Percentiles rank a stretch among this genome's conserved stretches.
These are phyloP conservation scores for Pilobolus umbonatus DNA, from an alignment of 192 early-diverging fungal species.

Conservation along the genomic window DNA sequence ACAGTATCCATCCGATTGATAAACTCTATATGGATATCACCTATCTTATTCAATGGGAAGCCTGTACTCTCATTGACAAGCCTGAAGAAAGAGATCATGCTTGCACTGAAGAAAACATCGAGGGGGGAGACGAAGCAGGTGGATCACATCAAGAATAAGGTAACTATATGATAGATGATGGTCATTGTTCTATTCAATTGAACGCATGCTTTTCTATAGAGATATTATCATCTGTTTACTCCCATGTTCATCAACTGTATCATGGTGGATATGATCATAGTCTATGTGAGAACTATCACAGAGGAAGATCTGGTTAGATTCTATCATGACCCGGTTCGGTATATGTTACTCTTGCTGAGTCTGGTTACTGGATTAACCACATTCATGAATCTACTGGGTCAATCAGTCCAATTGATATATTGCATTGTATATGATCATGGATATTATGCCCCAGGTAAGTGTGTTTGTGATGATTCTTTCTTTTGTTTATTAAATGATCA, in stretches of 20 bases:
- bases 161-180: no score
- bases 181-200: no score
- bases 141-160: no score
- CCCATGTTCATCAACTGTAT: not conserved
- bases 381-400: conserved; percentile 8
- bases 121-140: no score
- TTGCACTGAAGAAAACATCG: no score
- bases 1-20: no score
- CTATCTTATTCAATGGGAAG: no score
- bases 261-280: not conserved
- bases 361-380: not conserved
- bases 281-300: conserved; percentile 9
- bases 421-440: conserved; percentile 5
- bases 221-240: conserved; percentile 12
- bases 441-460: conserved; percentile 15
- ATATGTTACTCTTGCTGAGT: not conserved
- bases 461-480: not conserved
- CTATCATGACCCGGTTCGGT: not conserved
- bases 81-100: no score
- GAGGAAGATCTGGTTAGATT: conserved; percentile 1
- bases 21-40: no score
- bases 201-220: conserved; percentile 4
- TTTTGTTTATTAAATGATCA: not conserved
- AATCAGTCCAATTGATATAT: conserved; percentile 5
- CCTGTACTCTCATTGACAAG: no score